Evolutionary conservation across 768 basidiomycete genomes (phyloP).

Genomic region (Lentinus tigrinus): DNA sequence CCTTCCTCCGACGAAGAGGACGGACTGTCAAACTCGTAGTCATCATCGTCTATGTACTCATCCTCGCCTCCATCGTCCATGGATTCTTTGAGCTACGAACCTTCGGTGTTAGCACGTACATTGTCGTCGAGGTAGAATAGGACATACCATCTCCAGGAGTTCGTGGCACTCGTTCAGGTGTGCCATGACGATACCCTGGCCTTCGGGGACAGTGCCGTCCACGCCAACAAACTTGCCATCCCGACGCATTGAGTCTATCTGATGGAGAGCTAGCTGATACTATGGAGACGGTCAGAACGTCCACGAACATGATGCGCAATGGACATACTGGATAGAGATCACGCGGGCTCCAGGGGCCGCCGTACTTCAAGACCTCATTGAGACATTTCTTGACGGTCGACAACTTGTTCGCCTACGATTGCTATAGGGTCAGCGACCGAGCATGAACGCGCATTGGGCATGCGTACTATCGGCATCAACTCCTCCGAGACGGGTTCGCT

Average conservation of each 20-base stretch:
- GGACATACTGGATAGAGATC: slow-evolving; percentile 87
- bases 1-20: slow-evolving; percentile 12
- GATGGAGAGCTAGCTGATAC: slow-evolving; percentile 94
- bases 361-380: slow-evolving; percentile 94
- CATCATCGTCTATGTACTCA: slow-evolving; percentile 29
- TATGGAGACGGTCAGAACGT: slow-evolving; percentile 28
- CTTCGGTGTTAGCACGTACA: not conserved
- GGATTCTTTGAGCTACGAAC: slow-evolving; percentile 67
- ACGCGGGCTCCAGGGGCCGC: slow-evolving; percentile 87
- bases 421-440: not conserved
- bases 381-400: slow-evolving; percentile 96
- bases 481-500: slow-evolving; percentile 98
- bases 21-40: slow-evolving; percentile 13
- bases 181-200: slow-evolving; percentile 94
- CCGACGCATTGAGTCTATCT: slow-evolving; percentile 89
- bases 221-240: slow-evolving; percentile 91
- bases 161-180: slow-evolving; percentile 97
- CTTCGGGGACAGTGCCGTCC: slow-evolving; percentile 90
- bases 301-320: not conserved
- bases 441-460: not conserved
- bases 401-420: slow-evolving; percentile 83
- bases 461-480: slow-evolving; percentile 87
- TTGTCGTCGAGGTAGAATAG: not conserved
- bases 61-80: slow-evolving; percentile 71
- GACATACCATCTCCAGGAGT: slow-evolving; percentile 86